Conservation (phyloP, 2,329 filamentous ascomycete genomes). For the Alternaria novae-zelandiae region DNA sequence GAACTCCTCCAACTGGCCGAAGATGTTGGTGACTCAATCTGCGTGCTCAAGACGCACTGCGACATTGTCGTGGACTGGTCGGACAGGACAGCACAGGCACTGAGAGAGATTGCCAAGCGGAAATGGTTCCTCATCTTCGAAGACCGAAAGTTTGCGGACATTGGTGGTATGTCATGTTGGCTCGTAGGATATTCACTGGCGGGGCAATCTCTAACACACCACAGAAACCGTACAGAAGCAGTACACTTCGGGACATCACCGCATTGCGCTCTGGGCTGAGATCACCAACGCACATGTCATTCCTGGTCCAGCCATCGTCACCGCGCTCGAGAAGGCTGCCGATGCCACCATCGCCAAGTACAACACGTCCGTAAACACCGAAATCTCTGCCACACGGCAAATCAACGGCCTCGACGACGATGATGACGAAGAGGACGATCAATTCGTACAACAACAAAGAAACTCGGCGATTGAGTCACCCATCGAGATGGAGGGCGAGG, state of each 20-base stretch:
- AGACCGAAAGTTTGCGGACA: constrained; percentile 63
- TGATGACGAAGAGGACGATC: constrained; percentile 29
- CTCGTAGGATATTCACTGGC: not conserved
- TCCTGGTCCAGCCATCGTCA: constrained; percentile 59
- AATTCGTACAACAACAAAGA: constrained; percentile 53
- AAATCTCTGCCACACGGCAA: constrained; percentile 52
- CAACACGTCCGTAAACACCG: constrained; percentile 59
- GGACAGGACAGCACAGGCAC: constrained; percentile 58
- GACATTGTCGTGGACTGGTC: constrained; percentile 68
- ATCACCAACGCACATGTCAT: constrained; percentile 62
- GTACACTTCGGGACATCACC: constrained; percentile 58
- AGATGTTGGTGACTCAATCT: constrained; percentile 66
- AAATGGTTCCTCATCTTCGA: constrained; percentile 62
- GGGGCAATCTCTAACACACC: constrained; percentile 11
- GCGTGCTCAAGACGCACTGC: constrained; percentile 66
- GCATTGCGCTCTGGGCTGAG: constrained; percentile 60
- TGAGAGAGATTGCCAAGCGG: constrained; percentile 56
- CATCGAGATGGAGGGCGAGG: constrained; percentile 40
- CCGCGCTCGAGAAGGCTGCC: constrained; percentile 58
- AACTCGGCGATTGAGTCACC: constrained; percentile 43
- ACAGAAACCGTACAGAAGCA: constrained; percentile 62
- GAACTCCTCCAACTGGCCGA: constrained; percentile 63
- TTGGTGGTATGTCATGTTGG: constrained; percentile 55
- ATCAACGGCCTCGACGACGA: constrained; percentile 39
- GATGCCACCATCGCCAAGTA: constrained; percentile 54